Evolutionary conservation across 352 stramenopile genomes (phyloP).

Genomic region (Thalassiosira ordinaria): DNA sequence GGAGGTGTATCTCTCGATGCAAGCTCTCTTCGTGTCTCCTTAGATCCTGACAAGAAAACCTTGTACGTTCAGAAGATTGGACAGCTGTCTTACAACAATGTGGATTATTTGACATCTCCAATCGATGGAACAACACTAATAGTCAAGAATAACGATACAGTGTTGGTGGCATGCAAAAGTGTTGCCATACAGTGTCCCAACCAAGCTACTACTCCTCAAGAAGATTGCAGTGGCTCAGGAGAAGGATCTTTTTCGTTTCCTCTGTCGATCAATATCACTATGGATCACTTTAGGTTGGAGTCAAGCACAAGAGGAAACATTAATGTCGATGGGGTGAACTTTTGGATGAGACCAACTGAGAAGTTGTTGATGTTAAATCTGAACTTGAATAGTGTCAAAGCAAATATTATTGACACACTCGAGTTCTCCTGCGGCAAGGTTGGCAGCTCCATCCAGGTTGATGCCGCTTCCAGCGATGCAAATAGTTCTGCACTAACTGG

Average conservation of each 20-base stretch:
- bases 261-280: background rate
- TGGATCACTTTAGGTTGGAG: background rate
- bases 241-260: background rate
- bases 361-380: background rate
- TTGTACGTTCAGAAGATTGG: background rate
- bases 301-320: background rate
- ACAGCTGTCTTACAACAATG: background rate
- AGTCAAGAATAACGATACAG: background rate
- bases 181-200: background rate
- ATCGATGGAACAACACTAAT: background rate
- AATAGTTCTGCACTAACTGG: background rate
- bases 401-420: background rate
- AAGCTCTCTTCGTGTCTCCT: background rate
- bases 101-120: slow-evolving; percentile 1
- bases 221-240: background rate
- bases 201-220: background rate
- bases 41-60: background rate
- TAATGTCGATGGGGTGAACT: background rate
- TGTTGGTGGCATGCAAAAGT: background rate
- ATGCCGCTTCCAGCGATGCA: background rate
- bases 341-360: background rate
- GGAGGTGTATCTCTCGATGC: background rate
- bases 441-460: background rate
- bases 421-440: background rate
- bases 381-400: background rate